These are phyloP conservation scores for Candida buenavistaensis DNA, from an alignment of 1,139 yeast species.

Conservation along the genomic window DNA sequence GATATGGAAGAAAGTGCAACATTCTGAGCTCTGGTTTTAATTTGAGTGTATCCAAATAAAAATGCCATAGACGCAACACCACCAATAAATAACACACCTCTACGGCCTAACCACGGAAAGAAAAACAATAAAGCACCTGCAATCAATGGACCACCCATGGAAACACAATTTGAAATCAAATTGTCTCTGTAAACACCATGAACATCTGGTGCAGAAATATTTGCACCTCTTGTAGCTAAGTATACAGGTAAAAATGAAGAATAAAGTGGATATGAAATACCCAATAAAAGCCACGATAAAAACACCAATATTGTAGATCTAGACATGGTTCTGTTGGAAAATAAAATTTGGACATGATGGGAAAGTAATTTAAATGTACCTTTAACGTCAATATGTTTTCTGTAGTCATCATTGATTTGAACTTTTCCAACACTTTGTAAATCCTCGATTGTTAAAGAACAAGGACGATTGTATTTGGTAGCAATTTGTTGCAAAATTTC, in stretches of 20 bases:
- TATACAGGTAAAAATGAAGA: slow-evolving; percentile 52
- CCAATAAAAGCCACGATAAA: slow-evolving; percentile 50
- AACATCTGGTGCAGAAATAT: slow-evolving; percentile 33
- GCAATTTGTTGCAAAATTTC: slow-evolving; percentile 29
- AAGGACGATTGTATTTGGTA: slow-evolving; percentile 26
- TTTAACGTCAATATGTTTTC: slow-evolving; percentile 17
- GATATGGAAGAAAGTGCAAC: slow-evolving; percentile 55
- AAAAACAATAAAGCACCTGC: slow-evolving; percentile 45
- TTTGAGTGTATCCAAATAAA: slow-evolving; percentile 57
- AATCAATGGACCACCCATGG: slow-evolving; percentile 58
- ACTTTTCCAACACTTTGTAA: slow-evolving; percentile 29
- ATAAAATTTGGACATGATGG: slow-evolving; percentile 34
- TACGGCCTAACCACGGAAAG: slow-evolving; percentile 51
- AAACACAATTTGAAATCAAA: slow-evolving; percentile 47
- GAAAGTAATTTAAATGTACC: slow-evolving; percentile 17
- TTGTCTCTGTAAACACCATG: slow-evolving; percentile 52
- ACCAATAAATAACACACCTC: slow-evolving; percentile 57
- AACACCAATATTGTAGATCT: slow-evolving; percentile 41
- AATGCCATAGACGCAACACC: slow-evolving; percentile 54
- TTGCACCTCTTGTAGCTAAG: slow-evolving; percentile 47
- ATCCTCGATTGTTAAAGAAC: slow-evolving; percentile 30
- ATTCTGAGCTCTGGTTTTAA: slow-evolving; percentile 49
- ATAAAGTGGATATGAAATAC: slow-evolving; percentile 53
- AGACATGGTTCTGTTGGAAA: slow-evolving; percentile 37
- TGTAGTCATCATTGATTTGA: slow-evolving; percentile 19